A percentile compares a stretch with the other conserved stretches of the same genome.
These are phyloP conservation scores for Rhodotorula paludigena DNA, from an alignment of 768 basidiomycete genomes.

Conservation along the genomic window DNA sequence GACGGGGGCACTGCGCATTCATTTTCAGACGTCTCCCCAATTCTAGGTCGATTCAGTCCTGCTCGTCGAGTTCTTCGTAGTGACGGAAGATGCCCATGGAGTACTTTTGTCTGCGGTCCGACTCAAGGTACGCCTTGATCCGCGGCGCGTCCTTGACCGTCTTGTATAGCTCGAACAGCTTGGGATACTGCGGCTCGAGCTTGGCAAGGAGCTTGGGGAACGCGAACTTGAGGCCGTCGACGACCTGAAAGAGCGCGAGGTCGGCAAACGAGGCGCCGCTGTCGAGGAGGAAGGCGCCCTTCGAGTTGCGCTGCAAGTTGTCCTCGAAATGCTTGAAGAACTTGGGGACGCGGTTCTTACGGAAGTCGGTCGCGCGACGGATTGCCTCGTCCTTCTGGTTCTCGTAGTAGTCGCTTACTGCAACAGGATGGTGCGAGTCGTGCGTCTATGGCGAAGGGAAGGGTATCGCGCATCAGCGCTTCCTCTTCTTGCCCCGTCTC, in stretches of 20 bases:
- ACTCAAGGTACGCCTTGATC: constrained; percentile 37
- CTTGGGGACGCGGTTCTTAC: constrained; percentile 49
- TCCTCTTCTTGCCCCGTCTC: too few relatives aligned
- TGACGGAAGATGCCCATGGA: constrained; percentile 20
- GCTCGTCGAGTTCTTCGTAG: constrained; percentile 33
- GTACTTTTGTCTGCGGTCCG: constrained; percentile 33
- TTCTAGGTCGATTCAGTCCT: too few relatives aligned
- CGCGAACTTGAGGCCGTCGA: constrained; percentile 47
- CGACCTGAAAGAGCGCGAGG: constrained; percentile 51
- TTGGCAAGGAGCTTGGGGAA: constrained; percentile 48
- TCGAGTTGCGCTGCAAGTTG: constrained; percentile 39
- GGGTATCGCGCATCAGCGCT: background rate
- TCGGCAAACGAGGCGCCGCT: constrained; percentile 50
- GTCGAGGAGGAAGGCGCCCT: constrained; percentile 45
- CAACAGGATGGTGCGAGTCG: constrained; percentile 49
- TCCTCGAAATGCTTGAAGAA: constrained; percentile 50
- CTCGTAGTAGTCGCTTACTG: constrained; percentile 47
- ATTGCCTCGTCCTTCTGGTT: constrained; percentile 50
- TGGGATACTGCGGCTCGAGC: constrained; percentile 42
- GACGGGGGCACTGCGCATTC: too few relatives aligned
- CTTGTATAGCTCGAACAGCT: constrained; percentile 47
- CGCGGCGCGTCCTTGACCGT: constrained; percentile 44
- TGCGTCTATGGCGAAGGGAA: background rate
- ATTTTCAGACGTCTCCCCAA: too few relatives aligned
- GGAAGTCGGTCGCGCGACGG: constrained; percentile 47